Base-by-base conservation (phyloP, 371 early-diverging fungal genomes). In the Actinomucor elegans region DNA sequence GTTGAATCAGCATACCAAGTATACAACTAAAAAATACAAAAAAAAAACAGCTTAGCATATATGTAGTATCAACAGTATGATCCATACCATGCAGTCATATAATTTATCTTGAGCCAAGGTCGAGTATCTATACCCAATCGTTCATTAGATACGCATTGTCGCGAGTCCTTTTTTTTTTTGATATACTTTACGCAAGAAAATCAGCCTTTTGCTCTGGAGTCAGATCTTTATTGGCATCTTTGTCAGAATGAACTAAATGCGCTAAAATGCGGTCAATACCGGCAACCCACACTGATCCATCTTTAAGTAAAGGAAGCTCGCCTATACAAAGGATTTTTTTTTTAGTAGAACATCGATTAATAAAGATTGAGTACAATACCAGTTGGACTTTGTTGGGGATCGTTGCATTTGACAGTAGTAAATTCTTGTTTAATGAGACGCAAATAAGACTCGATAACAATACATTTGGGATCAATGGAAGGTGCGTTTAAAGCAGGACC, bases 1-100 rank as follows among this genome's bases (percentile, higher is more conserved):
- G 87, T 85, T 12, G 75, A 62, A 54, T 88, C 89, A 5, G 81
- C 71, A 55, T 84, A 86, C 89, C 87, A 87, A 24, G 82, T 82
- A 51, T 77, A 90, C 3, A 83, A 41, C 83, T 83, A 46, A 2
- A 48, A 5, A 45, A 43, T 5, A 27, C n/a, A n/a, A n/a, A n/a
- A n/a, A n/a, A n/a, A n/a, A n/a, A n/a, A n/a, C n/a, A n/a, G n/a
- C n/a, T n/a, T n/a, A n/a, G n/a, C n/a, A n/a, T n/a, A n/a, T n/a
- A n/a, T n/a, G n/a, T n/a, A n/a, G n/a, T n/a, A 32, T 38, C 41
- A 47, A 24, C 54, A 18, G 20, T 23, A 55, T 42, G 24, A n/a
- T 40, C 15, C 44, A 51, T 80, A 84, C 83, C 67, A 85, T 57
- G 34, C 75, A 66, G 46, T 85, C 83, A 40, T 73, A 75, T n/a